A percentile compares a stretch with the other conserved stretches of the same genome.
Conservation (phyloP, 805 yeast genomes). For the Pichia californica region DNA sequence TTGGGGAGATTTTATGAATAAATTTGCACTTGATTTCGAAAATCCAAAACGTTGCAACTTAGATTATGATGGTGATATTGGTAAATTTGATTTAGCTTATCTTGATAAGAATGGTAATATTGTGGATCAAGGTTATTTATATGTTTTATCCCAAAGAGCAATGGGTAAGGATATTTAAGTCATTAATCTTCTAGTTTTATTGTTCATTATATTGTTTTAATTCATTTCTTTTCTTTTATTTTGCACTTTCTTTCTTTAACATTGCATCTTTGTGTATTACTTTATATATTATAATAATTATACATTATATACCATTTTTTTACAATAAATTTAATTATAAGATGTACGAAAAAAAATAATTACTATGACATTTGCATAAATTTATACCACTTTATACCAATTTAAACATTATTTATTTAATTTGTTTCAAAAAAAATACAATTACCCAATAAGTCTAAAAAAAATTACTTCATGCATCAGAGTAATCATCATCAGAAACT, state of each 20-base stretch:
- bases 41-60: slow-evolving; percentile 3
- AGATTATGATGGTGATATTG: slow-evolving; percentile 7
- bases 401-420: too few species aligned
- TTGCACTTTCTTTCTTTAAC: too few species aligned
- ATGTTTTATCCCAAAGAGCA: slow-evolving; percentile 6
- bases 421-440: too few species aligned
- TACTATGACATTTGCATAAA: too few species aligned
- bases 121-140: slow-evolving; percentile 8
- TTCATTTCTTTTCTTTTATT: background rate
- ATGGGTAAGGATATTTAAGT: slow-evolving; percentile 1
- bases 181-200: background rate
- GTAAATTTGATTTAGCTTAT: slow-evolving; percentile 7
- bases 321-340: too few species aligned
- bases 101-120: slow-evolving; percentile 5
- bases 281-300: too few species aligned
- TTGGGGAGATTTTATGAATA: slow-evolving; percentile 80
- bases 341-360: too few species aligned
- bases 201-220: background rate
- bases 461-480: background rate
- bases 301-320: too few species aligned
- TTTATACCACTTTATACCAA: too few species aligned
- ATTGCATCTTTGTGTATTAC: too few species aligned
- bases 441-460: too few species aligned
- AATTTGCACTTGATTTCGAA: slow-evolving; percentile 63
- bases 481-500: slow-evolving; percentile 12